A percentile compares a stretch with the other conserved stretches of the same genome.
phyloP scores from a whole-genome alignment of 2,329 filamentous ascomycete species.

The Parasarocladium wereldwijsianum region DNA sequence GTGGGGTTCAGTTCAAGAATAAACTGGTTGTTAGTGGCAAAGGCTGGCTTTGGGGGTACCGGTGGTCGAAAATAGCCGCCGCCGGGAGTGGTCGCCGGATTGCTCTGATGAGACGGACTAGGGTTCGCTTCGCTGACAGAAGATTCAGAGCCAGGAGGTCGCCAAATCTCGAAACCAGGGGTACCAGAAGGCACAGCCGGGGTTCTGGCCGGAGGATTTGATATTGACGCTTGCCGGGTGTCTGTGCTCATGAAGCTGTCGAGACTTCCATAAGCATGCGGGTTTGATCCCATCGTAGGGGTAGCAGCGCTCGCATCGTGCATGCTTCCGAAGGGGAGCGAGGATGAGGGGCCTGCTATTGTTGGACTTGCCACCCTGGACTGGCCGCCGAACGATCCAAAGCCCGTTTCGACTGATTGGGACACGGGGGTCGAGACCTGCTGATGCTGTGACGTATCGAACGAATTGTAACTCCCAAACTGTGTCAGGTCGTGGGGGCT shows the following conservation, averaged over 20 bases:
- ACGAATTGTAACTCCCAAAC: slow-evolving; percentile 6
- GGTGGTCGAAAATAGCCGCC: slow-evolving; percentile 21
- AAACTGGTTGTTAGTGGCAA: slow-evolving; percentile 19
- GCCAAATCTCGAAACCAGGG: slow-evolving; percentile 23
- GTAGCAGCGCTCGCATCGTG: slow-evolving; percentile 16
- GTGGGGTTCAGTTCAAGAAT: slow-evolving; percentile 20
- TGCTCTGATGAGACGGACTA: slow-evolving; percentile 7
- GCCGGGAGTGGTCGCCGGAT: slow-evolving; percentile 4
- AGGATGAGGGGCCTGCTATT: slow-evolving; percentile 13
- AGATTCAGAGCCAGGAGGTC: slow-evolving; percentile 14
- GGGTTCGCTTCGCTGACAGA: slow-evolving; percentile 8
- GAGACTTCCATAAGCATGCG: slow-evolving; percentile 17
- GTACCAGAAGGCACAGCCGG: slow-evolving; percentile 8
- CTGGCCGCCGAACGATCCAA: slow-evolving; percentile 15
- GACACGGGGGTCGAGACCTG: slow-evolving; percentile 17
- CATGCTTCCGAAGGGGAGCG: slow-evolving; percentile 16
- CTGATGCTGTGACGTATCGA: not conserved
- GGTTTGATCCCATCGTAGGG: slow-evolving; percentile 12
- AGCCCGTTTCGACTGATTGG: slow-evolving; percentile 17
- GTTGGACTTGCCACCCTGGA: slow-evolving; percentile 18
- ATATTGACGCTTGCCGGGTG: not conserved
- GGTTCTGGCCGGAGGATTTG: not conserved
- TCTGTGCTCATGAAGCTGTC: slow-evolving; percentile 15
- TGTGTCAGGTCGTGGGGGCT: slow-evolving; percentile 7
- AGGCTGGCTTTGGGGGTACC: slow-evolving; percentile 22